A percentile compares a stretch with the other conserved stretches of the same genome.
Evolutionary conservation across 1,284 basidiomycete genomes (phyloP).

Genomic region (Ceratobasidium papillatum): DNA sequence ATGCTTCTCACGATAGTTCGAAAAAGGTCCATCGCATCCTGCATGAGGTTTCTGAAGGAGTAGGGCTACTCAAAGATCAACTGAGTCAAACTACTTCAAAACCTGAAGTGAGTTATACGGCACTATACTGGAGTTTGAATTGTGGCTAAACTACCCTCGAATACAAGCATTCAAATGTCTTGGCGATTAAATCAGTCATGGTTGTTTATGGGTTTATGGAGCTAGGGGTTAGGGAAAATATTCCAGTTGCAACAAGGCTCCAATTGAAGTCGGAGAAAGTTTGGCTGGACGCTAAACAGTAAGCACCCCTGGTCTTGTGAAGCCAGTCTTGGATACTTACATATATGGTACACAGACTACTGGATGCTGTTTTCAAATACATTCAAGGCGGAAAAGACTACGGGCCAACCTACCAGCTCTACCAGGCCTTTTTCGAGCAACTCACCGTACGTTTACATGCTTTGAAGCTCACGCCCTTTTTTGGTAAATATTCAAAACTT

Average conservation of each 20-base stretch:
- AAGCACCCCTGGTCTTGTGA: background rate
- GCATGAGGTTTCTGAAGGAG: background rate
- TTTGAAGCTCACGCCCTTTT: no score
- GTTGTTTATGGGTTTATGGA: constrained; percentile 19
- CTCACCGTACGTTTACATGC: no score
- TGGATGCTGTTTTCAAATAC: no score
- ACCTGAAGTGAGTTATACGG: background rate
- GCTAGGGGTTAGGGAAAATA: background rate
- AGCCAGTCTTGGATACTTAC: background rate
- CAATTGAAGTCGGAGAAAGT: background rate
- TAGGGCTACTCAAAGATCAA: background rate
- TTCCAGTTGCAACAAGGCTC: background rate
- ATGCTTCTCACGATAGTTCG: background rate
- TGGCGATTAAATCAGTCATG: constrained; percentile 23
- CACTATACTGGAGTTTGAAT: background rate
- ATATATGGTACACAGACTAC: no score
- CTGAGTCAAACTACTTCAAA: background rate
- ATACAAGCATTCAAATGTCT: background rate
- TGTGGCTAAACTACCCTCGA: no score
- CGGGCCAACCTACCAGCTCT: no score
- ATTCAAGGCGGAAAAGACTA: no score
- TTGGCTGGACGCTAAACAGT: constrained; percentile 11
- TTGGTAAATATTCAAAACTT: no score
- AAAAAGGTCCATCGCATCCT: background rate
- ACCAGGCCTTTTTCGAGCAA: no score